phyloP scores from a whole-genome alignment of 1,139 yeast genomes.

The Trichomonascaceae sp. region DNA sequence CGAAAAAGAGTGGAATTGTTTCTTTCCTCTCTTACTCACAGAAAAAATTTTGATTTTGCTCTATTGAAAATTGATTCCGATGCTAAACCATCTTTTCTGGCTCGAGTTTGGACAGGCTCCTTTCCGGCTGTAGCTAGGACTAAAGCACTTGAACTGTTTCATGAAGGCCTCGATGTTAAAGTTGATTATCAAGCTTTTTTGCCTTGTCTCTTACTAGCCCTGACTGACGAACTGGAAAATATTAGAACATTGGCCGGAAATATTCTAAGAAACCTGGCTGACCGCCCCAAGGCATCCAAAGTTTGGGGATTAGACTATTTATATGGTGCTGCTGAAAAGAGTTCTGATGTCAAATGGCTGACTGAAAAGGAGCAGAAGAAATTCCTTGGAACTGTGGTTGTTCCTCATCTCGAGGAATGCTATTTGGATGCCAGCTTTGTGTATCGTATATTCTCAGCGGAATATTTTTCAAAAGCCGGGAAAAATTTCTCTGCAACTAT shows the following conservation, averaged over 20 bases:
- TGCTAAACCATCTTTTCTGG: slow-evolving; percentile 26
- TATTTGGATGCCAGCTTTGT: slow-evolving; percentile 43
- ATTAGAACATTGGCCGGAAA: slow-evolving; percentile 40
- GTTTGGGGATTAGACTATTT: slow-evolving; percentile 35
- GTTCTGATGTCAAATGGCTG: slow-evolving; percentile 46
- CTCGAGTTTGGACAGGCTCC: slow-evolving; percentile 29
- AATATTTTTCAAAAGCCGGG: slow-evolving; percentile 19
- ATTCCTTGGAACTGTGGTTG: slow-evolving; percentile 42
- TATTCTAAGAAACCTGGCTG: slow-evolving; percentile 30
- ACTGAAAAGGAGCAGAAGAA: slow-evolving; percentile 57
- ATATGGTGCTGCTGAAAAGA: slow-evolving; percentile 42
- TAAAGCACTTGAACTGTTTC: slow-evolving; percentile 25
- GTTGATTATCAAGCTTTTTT: slow-evolving; percentile 32
- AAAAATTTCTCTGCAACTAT: slow-evolving; percentile 22
- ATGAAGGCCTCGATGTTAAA: slow-evolving; percentile 14
- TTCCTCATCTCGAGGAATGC: slow-evolving; percentile 36
- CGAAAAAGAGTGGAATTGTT: slow-evolving; percentile 39
- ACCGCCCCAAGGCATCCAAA: slow-evolving; percentile 37
- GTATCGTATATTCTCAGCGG: slow-evolving; percentile 29
- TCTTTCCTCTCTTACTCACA: slow-evolving; percentile 22
- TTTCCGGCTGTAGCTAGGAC: slow-evolving; percentile 29
- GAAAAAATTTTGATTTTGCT: slow-evolving; percentile 13
- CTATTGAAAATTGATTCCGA: slow-evolving; percentile 14
- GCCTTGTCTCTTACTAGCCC: slow-evolving; percentile 28
- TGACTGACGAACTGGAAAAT: slow-evolving; percentile 28